Base-by-base conservation (phyloP, 441 rosid species). In the Viola pubescens region DNA sequence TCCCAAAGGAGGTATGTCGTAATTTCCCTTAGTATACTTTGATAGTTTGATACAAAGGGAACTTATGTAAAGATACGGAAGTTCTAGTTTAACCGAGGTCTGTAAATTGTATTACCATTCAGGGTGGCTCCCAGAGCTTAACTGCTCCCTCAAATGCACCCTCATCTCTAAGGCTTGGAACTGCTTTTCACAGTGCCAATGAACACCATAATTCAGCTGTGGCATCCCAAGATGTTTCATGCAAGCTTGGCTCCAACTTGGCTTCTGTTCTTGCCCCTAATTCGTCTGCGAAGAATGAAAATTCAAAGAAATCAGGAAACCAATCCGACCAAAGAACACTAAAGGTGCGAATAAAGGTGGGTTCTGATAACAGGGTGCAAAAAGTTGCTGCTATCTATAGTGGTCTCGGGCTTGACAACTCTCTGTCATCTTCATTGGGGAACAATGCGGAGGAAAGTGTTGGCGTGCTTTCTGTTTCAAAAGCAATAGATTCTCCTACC, bases 371-470 rank as follows among this genome's bases (percentile, higher is more conserved):
- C 75, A 64, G 75, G 41, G 72, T 79, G 52, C 73, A 70, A 68
- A 83, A 82, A 60, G 87, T 75, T 72, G 87, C 84, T 60, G 97
- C 82, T 37, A 76, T 89, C 71, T 82, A 87, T 63, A 85, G 87
- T 72, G 95, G 95, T 58, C 89, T 89, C 48, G 97, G 97, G 65
- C 97, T 89, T 68, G 95, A 87, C 66, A 73, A 62, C 52, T 87
- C 95, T 4, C 95, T 92, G 56, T 83, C 84, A 52, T 62, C 77
- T 38, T 77, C 82, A 16, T 65, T 58, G 55, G 85, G 67, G 66
- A 71, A 79, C 68, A 75, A 72, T 66, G 68, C 74, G 11, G 71
- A 71, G 42, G 78, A 64, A 56, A 69, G 61, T 48, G 80, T 69
- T 44, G 77, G 50, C 48, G 55, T 50, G 50, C 53, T 62, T 6